Conservation (phyloP, 2,329 filamentous ascomycete genomes). For the Pseudocercospora crystallina region DNA sequence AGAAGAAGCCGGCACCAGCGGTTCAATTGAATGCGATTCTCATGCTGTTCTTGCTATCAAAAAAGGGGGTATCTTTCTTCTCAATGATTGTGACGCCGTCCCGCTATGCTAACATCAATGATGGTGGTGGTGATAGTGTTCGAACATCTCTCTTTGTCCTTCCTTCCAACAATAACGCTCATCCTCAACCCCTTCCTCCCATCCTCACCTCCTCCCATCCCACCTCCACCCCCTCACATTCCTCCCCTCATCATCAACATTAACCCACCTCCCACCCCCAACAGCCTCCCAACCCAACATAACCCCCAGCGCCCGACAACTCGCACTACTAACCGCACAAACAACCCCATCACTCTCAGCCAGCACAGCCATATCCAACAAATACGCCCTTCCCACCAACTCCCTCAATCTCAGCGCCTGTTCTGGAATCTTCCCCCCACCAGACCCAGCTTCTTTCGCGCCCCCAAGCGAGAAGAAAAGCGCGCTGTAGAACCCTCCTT, state of each 20-base stretch:
- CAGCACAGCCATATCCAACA: slow-evolving; percentile 76
- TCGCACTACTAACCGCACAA: slow-evolving; percentile 69
- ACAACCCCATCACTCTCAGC: slow-evolving; percentile 68
- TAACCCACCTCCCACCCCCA: slow-evolving; percentile 64
- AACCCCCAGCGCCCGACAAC: slow-evolving; percentile 72
- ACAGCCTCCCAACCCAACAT: slow-evolving; percentile 84
- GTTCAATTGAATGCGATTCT: too few relatives aligned
- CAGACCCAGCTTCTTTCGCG: background rate
- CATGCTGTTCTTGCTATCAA: background rate
- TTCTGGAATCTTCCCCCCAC: slow-evolving; percentile 28
- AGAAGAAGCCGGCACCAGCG: too few relatives aligned
- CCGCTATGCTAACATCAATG: slow-evolving; percentile 16
- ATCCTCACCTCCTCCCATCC: slow-evolving; percentile 30
- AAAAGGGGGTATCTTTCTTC: slow-evolving; percentile 19
- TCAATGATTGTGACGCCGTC: slow-evolving; percentile 8
- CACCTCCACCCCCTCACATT: slow-evolving; percentile 32
- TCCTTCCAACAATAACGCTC: background rate
- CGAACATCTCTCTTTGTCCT: background rate
- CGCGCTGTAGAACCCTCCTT: slow-evolving; percentile 79
- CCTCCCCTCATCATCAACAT: slow-evolving; percentile 68
- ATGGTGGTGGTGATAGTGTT: background rate
- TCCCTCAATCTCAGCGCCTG: slow-evolving; percentile 66
- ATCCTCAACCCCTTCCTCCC: background rate
- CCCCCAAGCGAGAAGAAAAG: slow-evolving; percentile 77
- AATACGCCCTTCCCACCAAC: slow-evolving; percentile 75